Conservation (phyloP, 352 stramenopile genomes). For the Albugo candida region DNA sequence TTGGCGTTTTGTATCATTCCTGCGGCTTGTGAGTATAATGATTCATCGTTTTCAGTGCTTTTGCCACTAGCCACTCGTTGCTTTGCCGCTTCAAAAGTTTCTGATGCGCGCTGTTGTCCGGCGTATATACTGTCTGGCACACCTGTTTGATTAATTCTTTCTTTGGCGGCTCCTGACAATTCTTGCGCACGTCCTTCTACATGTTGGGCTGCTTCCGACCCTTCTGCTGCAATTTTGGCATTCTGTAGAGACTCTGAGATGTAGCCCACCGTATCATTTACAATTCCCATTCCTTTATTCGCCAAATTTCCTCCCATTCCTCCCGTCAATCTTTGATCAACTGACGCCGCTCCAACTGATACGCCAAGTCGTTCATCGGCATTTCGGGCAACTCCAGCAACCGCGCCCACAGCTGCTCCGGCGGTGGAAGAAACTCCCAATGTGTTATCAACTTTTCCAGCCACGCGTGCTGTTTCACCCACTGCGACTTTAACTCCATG, state of each 20-base stretch:
- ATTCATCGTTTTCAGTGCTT: no score
- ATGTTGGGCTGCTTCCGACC: conserved; percentile 20
- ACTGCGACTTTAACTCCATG: conserved; percentile 13
- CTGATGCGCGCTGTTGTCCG: no score
- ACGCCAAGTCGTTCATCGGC: conserved; percentile 36
- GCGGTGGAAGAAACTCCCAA: conserved; percentile 16
- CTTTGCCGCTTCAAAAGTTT: no score
- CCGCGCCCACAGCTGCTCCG: conserved; percentile 20
- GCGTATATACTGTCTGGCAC: no score
- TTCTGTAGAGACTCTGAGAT: conserved; percentile 40
- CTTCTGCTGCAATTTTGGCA: conserved; percentile 25
- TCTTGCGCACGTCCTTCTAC: conserved; percentile 9
- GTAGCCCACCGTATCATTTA: conserved; percentile 44
- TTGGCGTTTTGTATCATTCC: no score
- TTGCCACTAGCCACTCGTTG: no score
- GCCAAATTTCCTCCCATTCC: conserved; percentile 31
- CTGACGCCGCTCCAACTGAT: conserved; percentile 24
- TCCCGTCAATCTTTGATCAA: conserved; percentile 42
- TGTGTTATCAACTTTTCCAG: conserved; percentile 30
- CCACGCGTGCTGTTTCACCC: conserved; percentile 21
- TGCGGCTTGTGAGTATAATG: no score
- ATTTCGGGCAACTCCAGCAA: conserved; percentile 11
- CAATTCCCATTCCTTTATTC: conserved; percentile 31
- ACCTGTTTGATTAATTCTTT: no score
- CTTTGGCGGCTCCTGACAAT: background rate